phyloP scores from a whole-genome alignment of 2,329 filamentous ascomycete genomes.

The Alternaria gaisen region DNA sequence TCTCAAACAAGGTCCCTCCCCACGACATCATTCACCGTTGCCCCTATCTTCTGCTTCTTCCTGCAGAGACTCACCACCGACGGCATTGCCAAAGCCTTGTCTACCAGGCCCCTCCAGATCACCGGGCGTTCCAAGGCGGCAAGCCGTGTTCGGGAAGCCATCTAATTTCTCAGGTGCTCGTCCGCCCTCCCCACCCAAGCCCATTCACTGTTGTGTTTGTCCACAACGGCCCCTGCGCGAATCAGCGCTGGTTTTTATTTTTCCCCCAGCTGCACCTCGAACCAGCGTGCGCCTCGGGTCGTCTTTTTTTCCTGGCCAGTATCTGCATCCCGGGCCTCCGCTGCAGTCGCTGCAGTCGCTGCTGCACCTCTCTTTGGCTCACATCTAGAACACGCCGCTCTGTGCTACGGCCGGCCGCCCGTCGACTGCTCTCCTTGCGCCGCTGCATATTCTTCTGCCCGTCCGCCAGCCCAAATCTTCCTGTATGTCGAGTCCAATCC shows the following conservation, averaged over 20 bases:
- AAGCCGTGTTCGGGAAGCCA: conserved; percentile 32
- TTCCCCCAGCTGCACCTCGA: conserved; percentile 29
- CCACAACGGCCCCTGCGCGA: conserved; percentile 26
- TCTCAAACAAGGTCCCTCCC: conserved; percentile 17
- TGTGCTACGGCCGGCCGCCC: conserved; percentile 32
- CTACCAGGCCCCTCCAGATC: conserved; percentile 32
- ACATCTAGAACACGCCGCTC: conserved; percentile 30
- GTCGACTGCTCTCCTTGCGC: conserved; percentile 35
- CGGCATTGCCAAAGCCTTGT: conserved; percentile 5
- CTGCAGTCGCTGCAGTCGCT: conserved; percentile 21
- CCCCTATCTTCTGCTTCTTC: conserved; percentile 1
- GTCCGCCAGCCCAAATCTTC: conserved; percentile 31
- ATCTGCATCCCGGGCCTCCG: conserved; percentile 30
- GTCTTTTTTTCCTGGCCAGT: conserved; percentile 35
- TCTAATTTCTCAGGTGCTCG: conserved; percentile 40
- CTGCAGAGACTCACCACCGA: conserved; percentile 9
- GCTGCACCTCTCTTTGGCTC: conserved; percentile 44
- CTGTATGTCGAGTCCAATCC: conserved; percentile 31
- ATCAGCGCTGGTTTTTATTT: conserved; percentile 23
- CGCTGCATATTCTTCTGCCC: conserved; percentile 16
- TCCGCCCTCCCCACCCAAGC: conserved; percentile 21
- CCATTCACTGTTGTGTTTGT: conserved; percentile 21
- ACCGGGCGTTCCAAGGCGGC: conserved; percentile 29
- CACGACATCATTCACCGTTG: conserved; percentile 1
- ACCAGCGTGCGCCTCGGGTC: conserved; percentile 34